Base-by-base conservation (phyloP, 805 yeast genomes). In the Barnettozyma pratensis region DNA sequence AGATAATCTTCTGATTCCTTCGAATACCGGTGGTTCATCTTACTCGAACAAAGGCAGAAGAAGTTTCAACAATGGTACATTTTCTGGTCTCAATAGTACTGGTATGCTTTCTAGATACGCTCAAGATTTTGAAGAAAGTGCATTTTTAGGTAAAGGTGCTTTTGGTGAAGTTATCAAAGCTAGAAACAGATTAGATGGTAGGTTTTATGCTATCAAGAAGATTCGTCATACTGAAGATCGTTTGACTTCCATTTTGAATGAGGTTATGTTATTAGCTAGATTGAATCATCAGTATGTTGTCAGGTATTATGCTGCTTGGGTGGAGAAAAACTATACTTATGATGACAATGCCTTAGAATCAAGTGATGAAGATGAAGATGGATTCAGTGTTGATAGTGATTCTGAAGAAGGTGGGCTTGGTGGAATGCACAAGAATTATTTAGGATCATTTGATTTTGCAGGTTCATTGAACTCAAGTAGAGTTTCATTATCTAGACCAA, bases 121-220 rank as follows among this genome's bases (percentile, higher is more conserved):
- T 4, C 80, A 91, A 53, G 99, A 94, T 63, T 94, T 95, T 66
- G 99, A 94, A 65, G 99, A 94, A 62, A 86, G 89, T 40, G 94
- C 92, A 0, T 80, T 84, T 25, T 68, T 94, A 7, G 99, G 99
- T 2, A 81, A 83, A 57, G 99, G 99, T 37, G 99, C 96, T 0
- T 94, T 86, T 68, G 99, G 99, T 6, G 97, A 94, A 65, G 99
- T 94, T 7, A 97, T 94, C n/a, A 91, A 92, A 60, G 98, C 94
- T 0, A 74, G 99, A 52, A 92, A 91, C 63, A 79, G 91, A 50
- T 76, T 94, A 54, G 99, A 94, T 63, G 98, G 99, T 25, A 76
- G 97, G 12, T 87, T 87, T 57, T 94, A 94, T 65, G 99, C 99
- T 0, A 81, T 94, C 50, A 94, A 94, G 64, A 92, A 91, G 57